These are phyloP conservation scores for Angomonas deanei DNA, from an alignment of 208 protist genomes.

Conservation along the genomic window DNA sequence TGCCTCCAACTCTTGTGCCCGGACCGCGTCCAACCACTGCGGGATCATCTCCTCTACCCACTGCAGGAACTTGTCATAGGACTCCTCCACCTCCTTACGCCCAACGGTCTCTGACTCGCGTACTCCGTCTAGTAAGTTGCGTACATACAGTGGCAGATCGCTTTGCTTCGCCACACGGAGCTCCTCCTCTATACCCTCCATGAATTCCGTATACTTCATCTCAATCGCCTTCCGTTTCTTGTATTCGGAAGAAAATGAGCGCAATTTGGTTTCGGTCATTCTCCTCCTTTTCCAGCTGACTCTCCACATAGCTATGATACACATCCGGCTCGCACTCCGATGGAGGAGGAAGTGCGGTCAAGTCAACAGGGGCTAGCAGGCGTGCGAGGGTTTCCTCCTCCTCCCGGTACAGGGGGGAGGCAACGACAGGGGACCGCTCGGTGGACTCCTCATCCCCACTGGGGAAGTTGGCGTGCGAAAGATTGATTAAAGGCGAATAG, in stretches of 20 bases:
- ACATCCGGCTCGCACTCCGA: slow-evolving; percentile 6
- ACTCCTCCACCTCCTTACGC: slow-evolving; percentile 19
- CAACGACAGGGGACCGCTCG: background rate
- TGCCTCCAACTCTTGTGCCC: slow-evolving; percentile 21
- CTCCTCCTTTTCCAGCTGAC: slow-evolving; percentile 11
- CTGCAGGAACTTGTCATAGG: slow-evolving; percentile 47
- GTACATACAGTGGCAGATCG: slow-evolving; percentile 39
- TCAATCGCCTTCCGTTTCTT: slow-evolving; percentile 60
- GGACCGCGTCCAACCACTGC: slow-evolving; percentile 51
- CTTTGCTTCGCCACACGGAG: slow-evolving; percentile 21
- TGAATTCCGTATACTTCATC: slow-evolving; percentile 19
- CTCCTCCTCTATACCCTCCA: slow-evolving; percentile 12
- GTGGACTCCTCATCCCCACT: background rate
- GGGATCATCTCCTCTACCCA: slow-evolving; percentile 54
- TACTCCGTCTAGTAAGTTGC: slow-evolving; percentile 20
- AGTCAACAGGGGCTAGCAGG: slow-evolving; percentile 23
- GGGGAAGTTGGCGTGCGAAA: slow-evolving; percentile 7
- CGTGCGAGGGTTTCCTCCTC: slow-evolving; percentile 4
- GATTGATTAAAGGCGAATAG: slow-evolving; percentile 23
- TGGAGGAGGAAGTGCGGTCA: slow-evolving; percentile 16
- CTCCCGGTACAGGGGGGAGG: slow-evolving; percentile 7
- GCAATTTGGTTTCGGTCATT: slow-evolving; percentile 43
- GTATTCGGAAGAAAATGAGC: slow-evolving; percentile 77
- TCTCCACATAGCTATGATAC: slow-evolving; percentile 9
- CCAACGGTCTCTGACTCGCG: slow-evolving; percentile 16